These are phyloP conservation scores for Aspergillus amoenus DNA, from an alignment of 2,329 filamentous ascomycete genomes.

Conservation along the genomic window DNA sequence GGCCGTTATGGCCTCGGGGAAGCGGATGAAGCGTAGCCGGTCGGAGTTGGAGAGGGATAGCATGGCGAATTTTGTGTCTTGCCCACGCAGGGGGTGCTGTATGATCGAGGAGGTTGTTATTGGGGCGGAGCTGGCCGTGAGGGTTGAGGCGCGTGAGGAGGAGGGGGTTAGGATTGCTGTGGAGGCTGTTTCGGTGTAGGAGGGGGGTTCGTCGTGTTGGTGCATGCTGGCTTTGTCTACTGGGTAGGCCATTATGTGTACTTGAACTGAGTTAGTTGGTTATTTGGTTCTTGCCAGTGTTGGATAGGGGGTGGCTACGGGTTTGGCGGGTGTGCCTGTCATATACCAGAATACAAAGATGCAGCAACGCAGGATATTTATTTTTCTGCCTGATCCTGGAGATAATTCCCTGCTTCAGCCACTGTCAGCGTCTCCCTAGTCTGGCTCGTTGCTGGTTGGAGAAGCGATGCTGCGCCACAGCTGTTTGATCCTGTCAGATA, in stretches of 20 bases:
- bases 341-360: neutral
- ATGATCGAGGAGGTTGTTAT: neutral
- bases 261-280: too few species aligned
- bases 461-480: neutral
- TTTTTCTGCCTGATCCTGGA: neutral
- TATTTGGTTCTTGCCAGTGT: too few species aligned
- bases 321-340: neutral
- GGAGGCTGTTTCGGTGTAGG: constrained; percentile 1
- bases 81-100: neutral
- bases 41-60: neutral
- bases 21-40: constrained; percentile 6
- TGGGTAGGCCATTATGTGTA: neutral
- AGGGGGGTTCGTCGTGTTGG: neutral
- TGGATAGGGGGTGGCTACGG: too few species aligned
- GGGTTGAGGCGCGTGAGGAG: neutral
- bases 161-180: neutral
- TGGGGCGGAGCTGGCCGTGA: neutral
- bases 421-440: neutral
- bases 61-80: constrained; percentile 1
- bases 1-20: constrained; percentile 1
- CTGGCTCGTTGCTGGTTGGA: too few species aligned
- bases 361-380: neutral
- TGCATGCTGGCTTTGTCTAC: constrained; percentile 1
- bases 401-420: neutral
- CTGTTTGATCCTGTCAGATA: neutral